A percentile compares a stretch with the other conserved stretches of the same genome.
Conservation (phyloP, 2,329 filamentous ascomycete genomes). For the Chaetothyriales sp. region DNA sequence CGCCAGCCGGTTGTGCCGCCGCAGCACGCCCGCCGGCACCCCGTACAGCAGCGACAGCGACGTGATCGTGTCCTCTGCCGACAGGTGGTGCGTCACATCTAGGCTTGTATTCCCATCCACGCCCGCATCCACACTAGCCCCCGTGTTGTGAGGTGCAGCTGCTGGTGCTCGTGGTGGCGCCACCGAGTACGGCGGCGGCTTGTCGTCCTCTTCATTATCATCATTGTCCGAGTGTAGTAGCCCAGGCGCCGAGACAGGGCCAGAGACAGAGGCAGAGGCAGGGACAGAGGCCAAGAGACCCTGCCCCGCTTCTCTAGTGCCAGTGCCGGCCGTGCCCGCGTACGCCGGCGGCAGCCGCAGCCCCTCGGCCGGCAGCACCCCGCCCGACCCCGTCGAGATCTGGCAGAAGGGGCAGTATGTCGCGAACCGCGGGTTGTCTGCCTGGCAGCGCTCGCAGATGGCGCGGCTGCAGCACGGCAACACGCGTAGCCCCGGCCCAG, state of each 20-base stretch:
- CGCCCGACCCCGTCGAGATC: slow-evolving; percentile 33
- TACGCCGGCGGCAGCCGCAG: slow-evolving; percentile 34
- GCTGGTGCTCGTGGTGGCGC: not conserved
- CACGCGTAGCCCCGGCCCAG: not conserved
- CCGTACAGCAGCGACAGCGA: slow-evolving; percentile 59
- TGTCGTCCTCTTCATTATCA: not conserved
- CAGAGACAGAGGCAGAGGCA: too few species aligned
- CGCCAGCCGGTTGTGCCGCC: slow-evolving; percentile 55
- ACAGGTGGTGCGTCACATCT: slow-evolving; percentile 62
- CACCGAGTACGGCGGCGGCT: not conserved
- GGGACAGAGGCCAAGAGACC: too few species aligned
- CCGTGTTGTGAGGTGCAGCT: not conserved
- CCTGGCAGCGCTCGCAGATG: slow-evolving; percentile 59
- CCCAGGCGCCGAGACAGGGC: too few species aligned
- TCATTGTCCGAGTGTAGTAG: not conserved
- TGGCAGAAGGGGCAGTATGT: slow-evolving; percentile 64
- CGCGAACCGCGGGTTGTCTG: slow-evolving; percentile 53
- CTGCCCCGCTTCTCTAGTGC: too few species aligned
- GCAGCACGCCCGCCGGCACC: slow-evolving; percentile 50
- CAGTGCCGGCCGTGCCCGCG: slow-evolving; percentile 1
- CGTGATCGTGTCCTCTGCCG: slow-evolving; percentile 54
- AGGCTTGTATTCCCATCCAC: not conserved
- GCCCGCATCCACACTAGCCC: not conserved
- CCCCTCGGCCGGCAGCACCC: slow-evolving; percentile 44
- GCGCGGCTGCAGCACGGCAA: slow-evolving; percentile 50